Evolutionary conservation across 352 stramenopile genomes (phyloP), one percentile per base, ranked within the genome.

Genomic region (Peronospora belbahrii): DNA sequence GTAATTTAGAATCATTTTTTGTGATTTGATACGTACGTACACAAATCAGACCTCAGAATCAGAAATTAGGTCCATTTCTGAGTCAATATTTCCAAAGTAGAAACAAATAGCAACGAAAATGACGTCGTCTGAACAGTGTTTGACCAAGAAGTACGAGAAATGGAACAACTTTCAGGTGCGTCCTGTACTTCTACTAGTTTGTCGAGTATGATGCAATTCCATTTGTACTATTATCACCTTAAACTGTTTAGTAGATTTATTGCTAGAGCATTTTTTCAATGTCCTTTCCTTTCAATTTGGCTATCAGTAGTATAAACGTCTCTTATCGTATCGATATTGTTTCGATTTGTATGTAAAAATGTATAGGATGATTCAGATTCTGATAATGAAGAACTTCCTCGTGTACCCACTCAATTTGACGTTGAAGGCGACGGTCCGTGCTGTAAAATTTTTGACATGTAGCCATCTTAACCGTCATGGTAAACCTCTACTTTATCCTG

Each of bases 91-190:
- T 20, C n/a, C n/a, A n/a, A n/a, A n/a, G n/a, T 19, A 13, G 11
- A 47, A 52, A 41, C 13, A 42, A 15, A 39, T 17, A 32, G 34
- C 22, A 39, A 3, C 4, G 8, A 51, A 17, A 14, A 73, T 73
- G 63, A 48, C 63, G 44, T 56, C 70, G 36, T 55, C 65, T 42
- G 79, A 91, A 42, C 42, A 89, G 43, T 93, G 73, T 56, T 65
- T 93, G 54, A 87, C 59, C 65, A 84, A 93, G 62, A 93, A 85
- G 42, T 93, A 93, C 62, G 71, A 88, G 65, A 93, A 90, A 56
- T 93, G 81, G 81, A 76, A 87, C 60, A 78, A 88, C 43, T 90
- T 93, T 42, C 70, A 83, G 67, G 80, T 89, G 31, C 24, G 56
- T 14, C 14, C 20, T 10, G 33, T 24, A 4, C 31, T 27, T 19